Conservation (phyloP, 75 land plant species). For the Picea glauca region DNA sequence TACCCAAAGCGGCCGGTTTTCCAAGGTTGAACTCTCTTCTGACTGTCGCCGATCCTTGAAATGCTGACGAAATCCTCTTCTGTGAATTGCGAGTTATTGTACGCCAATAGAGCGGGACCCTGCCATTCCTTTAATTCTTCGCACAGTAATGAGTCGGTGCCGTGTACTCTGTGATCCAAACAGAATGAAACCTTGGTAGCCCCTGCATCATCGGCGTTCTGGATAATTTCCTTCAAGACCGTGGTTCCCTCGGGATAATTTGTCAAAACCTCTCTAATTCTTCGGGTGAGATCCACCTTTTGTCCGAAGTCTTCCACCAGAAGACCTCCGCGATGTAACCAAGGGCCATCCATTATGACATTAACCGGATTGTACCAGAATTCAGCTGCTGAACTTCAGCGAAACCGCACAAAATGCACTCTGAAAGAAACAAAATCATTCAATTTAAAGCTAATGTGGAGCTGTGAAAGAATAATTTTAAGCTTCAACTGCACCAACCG, state of each 20-base stretch:
- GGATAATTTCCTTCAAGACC: slow-evolving; percentile 89
- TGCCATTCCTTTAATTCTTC: slow-evolving; percentile 72
- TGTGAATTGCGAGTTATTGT: slow-evolving; percentile 73
- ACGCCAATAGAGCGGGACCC: slow-evolving; percentile 87
- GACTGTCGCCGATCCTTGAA: slow-evolving; percentile 91
- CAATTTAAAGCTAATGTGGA: too few species aligned
- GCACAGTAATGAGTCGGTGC: slow-evolving; percentile 52
- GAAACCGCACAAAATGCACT: too few species aligned
- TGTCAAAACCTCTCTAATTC: slow-evolving; percentile 85
- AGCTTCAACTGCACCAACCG: too few species aligned
- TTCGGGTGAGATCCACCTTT: slow-evolving; percentile 87
- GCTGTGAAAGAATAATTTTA: too few species aligned
- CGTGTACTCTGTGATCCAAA: slow-evolving; percentile 72
- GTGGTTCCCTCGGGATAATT: slow-evolving; percentile 99
- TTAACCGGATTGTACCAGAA: too few species aligned
- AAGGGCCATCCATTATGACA: neutral
- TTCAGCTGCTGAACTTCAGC: too few species aligned
- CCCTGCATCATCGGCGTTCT: slow-evolving; percentile 99
- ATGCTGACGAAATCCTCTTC: slow-evolving; percentile 96
- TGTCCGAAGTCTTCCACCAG: slow-evolving; percentile 95
- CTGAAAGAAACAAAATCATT: too few species aligned
- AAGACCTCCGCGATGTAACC: slow-evolving; percentile 9
- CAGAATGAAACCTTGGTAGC: slow-evolving; percentile 77
- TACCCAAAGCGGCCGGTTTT: slow-evolving; percentile 99
- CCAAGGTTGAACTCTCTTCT: slow-evolving; percentile 80